A percentile compares a stretch with the other conserved stretches of the same genome.
phyloP scores from a whole-genome alignment of 2,329 filamentous ascomycete species.

The Coniochaeta hoffmannii region DNA sequence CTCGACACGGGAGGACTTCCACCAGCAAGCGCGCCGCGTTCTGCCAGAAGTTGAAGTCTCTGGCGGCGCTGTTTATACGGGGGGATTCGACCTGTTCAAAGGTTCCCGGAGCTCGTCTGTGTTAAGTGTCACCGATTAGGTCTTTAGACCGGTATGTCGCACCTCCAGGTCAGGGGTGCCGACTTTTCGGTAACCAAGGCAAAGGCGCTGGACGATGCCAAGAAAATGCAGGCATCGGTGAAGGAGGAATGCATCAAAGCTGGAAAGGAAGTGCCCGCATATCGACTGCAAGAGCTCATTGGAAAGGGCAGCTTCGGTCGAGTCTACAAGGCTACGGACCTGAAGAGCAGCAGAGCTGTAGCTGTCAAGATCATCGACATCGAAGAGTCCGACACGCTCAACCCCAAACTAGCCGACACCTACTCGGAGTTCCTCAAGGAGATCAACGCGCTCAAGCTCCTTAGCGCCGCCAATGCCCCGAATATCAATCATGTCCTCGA shows the following conservation, averaged over 20 bases:
- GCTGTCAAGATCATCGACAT: conserved; percentile 79
- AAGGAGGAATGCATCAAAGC: conserved; percentile 49
- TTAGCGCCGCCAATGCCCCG: conserved; percentile 65
- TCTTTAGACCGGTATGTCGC: conserved; percentile 16
- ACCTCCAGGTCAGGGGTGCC: conserved; percentile 21
- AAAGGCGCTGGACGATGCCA: conserved; percentile 55
- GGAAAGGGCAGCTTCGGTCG: conserved; percentile 62
- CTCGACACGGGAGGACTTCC: neutral
- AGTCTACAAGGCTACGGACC: conserved; percentile 53
- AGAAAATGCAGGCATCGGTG: conserved; percentile 53
- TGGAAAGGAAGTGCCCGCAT: conserved; percentile 50
- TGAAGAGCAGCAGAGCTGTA: conserved; percentile 39
- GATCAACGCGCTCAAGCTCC: conserved; percentile 60
- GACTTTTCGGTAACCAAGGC: conserved; percentile 23
- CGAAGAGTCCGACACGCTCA: conserved; percentile 64
- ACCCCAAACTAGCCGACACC: conserved; percentile 58
- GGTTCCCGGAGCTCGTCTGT: neutral
- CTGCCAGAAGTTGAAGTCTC: neutral
- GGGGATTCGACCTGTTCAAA: too few species aligned
- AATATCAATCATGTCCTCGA: conserved; percentile 81
- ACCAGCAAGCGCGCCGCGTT: neutral
- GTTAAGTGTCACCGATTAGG: neutral
- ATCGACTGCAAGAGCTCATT: conserved; percentile 57
- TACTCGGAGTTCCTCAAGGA: conserved; percentile 65
- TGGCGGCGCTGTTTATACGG: neutral